These are phyloP conservation scores for Cylindrotheca fusiformis DNA, from an alignment of 108 stramenopile genomes.

Conservation along the genomic window DNA sequence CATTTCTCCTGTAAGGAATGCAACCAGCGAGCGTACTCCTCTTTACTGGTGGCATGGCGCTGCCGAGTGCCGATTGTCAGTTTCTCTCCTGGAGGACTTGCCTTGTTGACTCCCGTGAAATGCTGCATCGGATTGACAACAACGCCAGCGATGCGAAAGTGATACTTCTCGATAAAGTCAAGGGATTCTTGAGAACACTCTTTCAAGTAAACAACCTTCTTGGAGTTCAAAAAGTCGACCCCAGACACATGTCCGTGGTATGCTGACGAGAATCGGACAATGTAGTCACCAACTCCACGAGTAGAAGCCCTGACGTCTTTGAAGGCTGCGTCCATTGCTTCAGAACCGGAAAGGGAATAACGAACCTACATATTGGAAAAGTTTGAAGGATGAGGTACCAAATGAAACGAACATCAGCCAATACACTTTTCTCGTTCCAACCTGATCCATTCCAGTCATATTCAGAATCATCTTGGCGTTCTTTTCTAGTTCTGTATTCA, in stretches of 20 bases:
- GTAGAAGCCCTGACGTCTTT: slow-evolving; percentile 46
- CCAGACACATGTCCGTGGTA: slow-evolving; percentile 60
- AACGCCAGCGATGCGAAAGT: slow-evolving; percentile 53
- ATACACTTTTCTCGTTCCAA: slow-evolving; percentile 5
- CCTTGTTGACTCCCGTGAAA: slow-evolving; percentile 50
- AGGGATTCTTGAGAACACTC: slow-evolving; percentile 32
- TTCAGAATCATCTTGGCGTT: slow-evolving; percentile 35
- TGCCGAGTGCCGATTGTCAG: slow-evolving; percentile 24
- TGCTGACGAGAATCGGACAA: slow-evolving; percentile 50
- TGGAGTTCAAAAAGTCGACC: slow-evolving; percentile 34
- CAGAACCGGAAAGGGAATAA: slow-evolving; percentile 41
- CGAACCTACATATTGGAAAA: slow-evolving; percentile 22
- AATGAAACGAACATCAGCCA: not conserved
- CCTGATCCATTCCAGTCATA: slow-evolving; percentile 47
- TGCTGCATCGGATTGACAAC: slow-evolving; percentile 63
- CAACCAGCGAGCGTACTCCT: slow-evolving; percentile 47
- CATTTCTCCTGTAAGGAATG: slow-evolving; percentile 45
- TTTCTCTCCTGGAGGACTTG: slow-evolving; percentile 60
- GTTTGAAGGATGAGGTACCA: no score
- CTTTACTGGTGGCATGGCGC: slow-evolving; percentile 13
- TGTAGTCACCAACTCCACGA: slow-evolving; percentile 27
- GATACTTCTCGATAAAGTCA: slow-evolving; percentile 52
- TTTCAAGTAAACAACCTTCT: slow-evolving; percentile 42
- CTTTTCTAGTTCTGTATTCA: slow-evolving; percentile 38
- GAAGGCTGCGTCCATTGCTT: slow-evolving; percentile 50